Conservation (phyloP, 306 rosid species). For the Citrullus colocynthis region DNA sequence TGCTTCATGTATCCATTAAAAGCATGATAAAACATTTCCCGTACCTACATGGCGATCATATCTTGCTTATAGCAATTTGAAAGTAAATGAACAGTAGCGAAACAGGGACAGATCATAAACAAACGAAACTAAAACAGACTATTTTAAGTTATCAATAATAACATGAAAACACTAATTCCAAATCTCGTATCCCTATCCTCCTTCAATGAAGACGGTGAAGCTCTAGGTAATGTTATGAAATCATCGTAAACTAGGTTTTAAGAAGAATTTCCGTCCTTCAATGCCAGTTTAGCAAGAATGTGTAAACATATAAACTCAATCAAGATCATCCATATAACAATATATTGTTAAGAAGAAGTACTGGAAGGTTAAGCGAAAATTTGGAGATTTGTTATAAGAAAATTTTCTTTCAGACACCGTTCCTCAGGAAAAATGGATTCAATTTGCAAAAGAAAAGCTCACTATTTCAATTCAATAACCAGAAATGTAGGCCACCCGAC, state of each 20-base stretch:
- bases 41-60: slow-evolving; percentile 30
- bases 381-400: background rate
- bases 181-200: background rate
- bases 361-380: background rate
- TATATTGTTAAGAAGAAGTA: background rate
- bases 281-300: background rate
- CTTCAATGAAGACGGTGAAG: background rate
- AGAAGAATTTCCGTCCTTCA: background rate
- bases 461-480: background rate
- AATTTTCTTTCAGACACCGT: background rate
- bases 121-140: background rate
- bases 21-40: slow-evolving; percentile 92
- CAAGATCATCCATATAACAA: background rate
- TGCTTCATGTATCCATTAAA: slow-evolving; percentile 84
- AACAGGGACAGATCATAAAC: background rate
- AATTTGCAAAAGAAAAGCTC: background rate
- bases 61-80: background rate
- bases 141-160: background rate
- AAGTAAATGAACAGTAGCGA: background rate
- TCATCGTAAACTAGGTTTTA: background rate
- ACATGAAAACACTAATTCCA: background rate
- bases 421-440: background rate
- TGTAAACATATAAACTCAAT: background rate
- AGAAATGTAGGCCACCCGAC: background rate
- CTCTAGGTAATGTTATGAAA: background rate